phyloP scores from a whole-genome alignment of 306 rosid species.

The Cyamopsis tetragonoloba region DNA sequence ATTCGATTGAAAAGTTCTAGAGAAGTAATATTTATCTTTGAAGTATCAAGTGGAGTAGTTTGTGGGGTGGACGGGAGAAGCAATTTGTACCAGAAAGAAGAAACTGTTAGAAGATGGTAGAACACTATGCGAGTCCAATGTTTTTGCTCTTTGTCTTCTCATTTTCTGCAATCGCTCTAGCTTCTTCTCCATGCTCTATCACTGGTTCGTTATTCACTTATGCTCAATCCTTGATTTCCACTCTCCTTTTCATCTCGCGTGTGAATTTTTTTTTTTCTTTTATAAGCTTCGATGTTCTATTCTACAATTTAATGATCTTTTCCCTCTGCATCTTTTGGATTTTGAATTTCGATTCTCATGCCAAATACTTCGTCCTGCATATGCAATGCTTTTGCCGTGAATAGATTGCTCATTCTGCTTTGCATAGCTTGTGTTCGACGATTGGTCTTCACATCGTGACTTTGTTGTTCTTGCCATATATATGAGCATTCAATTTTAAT shows the following conservation, averaged over 20 bases:
- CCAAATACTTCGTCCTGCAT: background rate
- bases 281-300: background rate
- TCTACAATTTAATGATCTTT: background rate
- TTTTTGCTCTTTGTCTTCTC: constrained; percentile 35
- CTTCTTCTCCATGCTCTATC: constrained; percentile 69
- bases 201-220: constrained; percentile 31
- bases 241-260: background rate
- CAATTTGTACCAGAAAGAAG: background rate
- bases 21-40: too few relatives aligned
- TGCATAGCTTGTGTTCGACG: constrained; percentile 17
- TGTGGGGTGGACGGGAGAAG: background rate
- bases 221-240: background rate
- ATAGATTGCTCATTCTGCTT: background rate
- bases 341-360: background rate
- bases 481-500: background rate
- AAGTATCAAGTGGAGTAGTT: too few relatives aligned
- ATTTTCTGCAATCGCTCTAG: constrained; percentile 38
- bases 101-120: constrained; percentile 46
- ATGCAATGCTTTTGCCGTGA: background rate
- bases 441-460: background rate
- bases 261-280: background rate
- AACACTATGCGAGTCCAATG: background rate
- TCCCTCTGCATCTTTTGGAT: background rate
- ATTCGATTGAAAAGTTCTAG: too few relatives aligned
- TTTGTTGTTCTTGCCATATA: background rate